Base-by-base conservation (phyloP, 176 grass and related monocot genomes). In the Cenchrus purpureus region DNA sequence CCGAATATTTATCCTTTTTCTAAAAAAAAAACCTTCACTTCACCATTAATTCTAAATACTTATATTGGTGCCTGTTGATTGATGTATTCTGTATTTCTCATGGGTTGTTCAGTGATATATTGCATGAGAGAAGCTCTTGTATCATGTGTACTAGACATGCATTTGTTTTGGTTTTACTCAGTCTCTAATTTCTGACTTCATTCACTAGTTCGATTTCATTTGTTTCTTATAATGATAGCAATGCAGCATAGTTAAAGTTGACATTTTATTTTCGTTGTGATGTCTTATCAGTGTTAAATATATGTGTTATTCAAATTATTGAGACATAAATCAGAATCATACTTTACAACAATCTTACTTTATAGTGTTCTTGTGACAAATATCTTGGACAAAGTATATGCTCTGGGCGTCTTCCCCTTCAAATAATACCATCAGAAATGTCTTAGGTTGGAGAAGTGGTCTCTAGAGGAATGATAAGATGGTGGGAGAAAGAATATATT, bases 201-300 rank as follows among this genome's bases (percentile, higher is more conserved):
- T 59, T 71, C 37, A 45, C n/a, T 14, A 65, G 11, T 85, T 15
- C 34, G 1, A n/a, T 57, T 63, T 16, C 0, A 67, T 84, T 15
- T 58, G 16, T 84, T 73, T 44, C 5, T 79, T 89, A 66, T 67
- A 68, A 32, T 10, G 6, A 75, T 25, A 28, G 12, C 68, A 89
- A 52, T 22, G 11, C 13, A 57, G 3, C 51, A 66, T 50, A 65
- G 20, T 16, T 65, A 31, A 68, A 68, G 65, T 68, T 80, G 29
- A 50, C 68, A 69, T 85, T 79, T 76, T 50, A 6, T 50, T 76
- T 79, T 1, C 11, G 34, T 65, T 2, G 11, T 67, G 42, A 79
- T 76, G n/a, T 42, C 37, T 25, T 77, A 10, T 62, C 54, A 43
- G 32, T 70, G 58, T 70, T 55, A 29, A 77, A 43, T 52, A 43